Evolutionary conservation across 2,329 filamentous ascomycete species (phyloP).

Genomic region (Colletotrichum karsti): DNA sequence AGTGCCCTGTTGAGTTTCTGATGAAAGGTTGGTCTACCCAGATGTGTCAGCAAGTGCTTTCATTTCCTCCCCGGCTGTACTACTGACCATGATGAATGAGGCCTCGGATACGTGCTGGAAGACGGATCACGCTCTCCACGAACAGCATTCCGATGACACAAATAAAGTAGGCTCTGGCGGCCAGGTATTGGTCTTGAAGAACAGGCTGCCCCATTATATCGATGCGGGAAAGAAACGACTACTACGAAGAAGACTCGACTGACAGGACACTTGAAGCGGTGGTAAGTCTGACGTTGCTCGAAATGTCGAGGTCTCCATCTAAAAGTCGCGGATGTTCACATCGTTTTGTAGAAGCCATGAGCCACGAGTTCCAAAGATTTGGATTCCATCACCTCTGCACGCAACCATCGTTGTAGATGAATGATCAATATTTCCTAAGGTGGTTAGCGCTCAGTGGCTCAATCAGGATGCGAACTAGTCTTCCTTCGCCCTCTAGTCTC

Average conservation of each 20-base stretch:
- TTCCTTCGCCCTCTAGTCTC: too few relatives aligned
- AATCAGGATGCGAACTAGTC: too few relatives aligned
- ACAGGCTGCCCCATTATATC: not conserved
- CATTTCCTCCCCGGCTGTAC: too few relatives aligned
- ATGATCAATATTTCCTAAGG: not conserved
- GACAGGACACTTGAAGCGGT: too few relatives aligned
- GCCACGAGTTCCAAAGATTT: not conserved
- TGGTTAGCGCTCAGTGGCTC: too few relatives aligned
- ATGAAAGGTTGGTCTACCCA: not conserved
- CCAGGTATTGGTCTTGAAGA: not conserved
- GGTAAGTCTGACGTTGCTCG: too few relatives aligned
- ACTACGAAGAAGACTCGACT: not conserved
- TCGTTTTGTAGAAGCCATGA: not conserved
- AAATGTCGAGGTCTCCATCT: too few relatives aligned
- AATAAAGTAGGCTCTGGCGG: not conserved
- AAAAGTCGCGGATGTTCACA: not conserved
- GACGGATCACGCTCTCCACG: not conserved
- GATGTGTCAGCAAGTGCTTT: not conserved
- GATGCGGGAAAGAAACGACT: not conserved
- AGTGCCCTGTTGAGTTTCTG: not conserved
- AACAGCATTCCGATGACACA: not conserved
- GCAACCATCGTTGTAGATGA: not conserved
- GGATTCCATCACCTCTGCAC: too few relatives aligned
- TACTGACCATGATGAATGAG: not conserved
- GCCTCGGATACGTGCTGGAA: not conserved